These are phyloP conservation scores for Colletotrichum camelliae DNA, from an alignment of 2,329 filamentous ascomycete species.

Conservation along the genomic window DNA sequence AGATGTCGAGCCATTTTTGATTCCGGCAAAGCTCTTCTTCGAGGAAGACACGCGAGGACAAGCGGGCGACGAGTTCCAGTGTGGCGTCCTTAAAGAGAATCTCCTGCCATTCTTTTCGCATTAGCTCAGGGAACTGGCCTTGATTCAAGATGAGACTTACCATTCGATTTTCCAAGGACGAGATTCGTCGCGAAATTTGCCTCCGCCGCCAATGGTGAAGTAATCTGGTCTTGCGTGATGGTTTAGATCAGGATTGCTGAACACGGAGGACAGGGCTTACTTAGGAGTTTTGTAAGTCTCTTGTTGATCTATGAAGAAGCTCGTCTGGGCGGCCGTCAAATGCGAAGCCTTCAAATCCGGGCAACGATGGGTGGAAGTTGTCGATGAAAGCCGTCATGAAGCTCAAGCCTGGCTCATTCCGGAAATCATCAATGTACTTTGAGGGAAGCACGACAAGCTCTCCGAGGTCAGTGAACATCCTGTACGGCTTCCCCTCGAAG, in stretches of 20 bases:
- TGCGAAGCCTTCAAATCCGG: slow-evolving; percentile 20
- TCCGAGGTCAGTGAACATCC: slow-evolving; percentile 19
- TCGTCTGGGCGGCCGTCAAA: slow-evolving; percentile 26
- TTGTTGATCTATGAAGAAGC: neutral
- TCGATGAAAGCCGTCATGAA: slow-evolving; percentile 10
- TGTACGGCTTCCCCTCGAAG: slow-evolving; percentile 3
- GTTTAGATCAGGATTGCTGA: neutral
- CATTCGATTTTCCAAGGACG: neutral
- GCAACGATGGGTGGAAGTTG: slow-evolving; percentile 12
- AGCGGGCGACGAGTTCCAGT: slow-evolving; percentile 43
- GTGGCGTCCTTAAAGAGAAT: neutral
- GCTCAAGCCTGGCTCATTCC: slow-evolving; percentile 22
- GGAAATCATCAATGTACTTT: slow-evolving; percentile 22
- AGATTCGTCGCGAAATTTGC: neutral
- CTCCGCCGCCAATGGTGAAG: neutral
- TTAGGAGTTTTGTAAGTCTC: neutral
- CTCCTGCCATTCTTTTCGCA: neutral
- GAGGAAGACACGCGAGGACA: slow-evolving; percentile 55
- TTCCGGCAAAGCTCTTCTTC: slow-evolving; percentile 49
- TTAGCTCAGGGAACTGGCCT: rapidly evolving
- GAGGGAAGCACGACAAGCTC: slow-evolving; percentile 21
- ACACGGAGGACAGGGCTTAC: neutral
- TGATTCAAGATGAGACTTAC: neutral
- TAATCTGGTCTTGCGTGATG: neutral
- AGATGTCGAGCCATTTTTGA: slow-evolving; percentile 49